Evolutionary conservation across 495 filamentous ascomycete species (phyloP), one percentile per base, ranked within the genome.

Genomic region (Pseudevernia furfuracea): DNA sequence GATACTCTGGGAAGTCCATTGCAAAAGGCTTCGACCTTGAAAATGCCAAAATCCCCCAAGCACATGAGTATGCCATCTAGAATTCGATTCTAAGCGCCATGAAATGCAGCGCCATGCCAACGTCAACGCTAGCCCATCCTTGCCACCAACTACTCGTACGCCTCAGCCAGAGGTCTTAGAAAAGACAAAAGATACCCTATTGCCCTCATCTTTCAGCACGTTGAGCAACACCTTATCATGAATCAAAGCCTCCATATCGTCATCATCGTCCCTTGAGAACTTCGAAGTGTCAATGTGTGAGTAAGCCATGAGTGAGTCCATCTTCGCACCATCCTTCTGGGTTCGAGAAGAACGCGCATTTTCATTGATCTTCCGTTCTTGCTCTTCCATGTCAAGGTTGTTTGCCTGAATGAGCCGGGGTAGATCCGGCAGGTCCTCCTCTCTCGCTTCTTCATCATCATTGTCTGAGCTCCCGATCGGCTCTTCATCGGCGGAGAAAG

Each of bases 271-370:
- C 30, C 36, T 62, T 5, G 53, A 36, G 68, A 77, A 61, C 3
- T 64, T 67, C 2, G 78, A 71, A 11, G 85, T 81, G 65, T 89
- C 83, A 55, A 91, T 81, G 69, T 92, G 89, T 55, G 75, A 66
- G 72, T 90, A 91, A 57, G 82, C 77, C 74, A 89, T 86, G 52
- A 92, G 72, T 34, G 81, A 79, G 49, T 85, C 76, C 73, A 87
- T 82, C 63, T 80, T 81, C 7, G 71, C 71, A 57, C 77, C 77
- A 30, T 74, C 71, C 7, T 70, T 71, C 25, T 68, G 70, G 19
- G 62, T 60, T 23, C 48, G 59, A 15, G 62, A 38, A 53, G 49
- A 32, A 57, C 38, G 43, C 11, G 36, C 19, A 12, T 44, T 25
- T n/a, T 53, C 55, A 36, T 71, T 72, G 63, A 85, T 75, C 53